Evolutionary conservation across 768 basidiomycete genomes (phyloP).

Genomic region (Pholiota conissans): DNA sequence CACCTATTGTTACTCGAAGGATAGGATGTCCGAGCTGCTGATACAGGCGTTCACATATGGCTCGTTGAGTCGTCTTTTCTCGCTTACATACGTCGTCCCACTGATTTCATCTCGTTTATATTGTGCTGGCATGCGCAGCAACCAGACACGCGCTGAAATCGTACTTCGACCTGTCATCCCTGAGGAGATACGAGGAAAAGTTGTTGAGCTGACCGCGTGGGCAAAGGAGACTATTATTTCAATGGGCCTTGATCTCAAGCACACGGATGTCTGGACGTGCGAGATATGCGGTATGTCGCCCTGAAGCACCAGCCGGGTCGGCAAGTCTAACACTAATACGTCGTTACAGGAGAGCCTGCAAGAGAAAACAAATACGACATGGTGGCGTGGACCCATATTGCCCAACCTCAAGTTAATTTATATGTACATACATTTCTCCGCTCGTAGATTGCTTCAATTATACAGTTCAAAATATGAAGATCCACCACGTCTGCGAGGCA

Average conservation of each 20-base stretch:
- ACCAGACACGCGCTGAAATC: neutral
- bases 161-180: neutral
- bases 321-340: neutral
- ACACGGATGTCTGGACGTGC: neutral
- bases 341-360: neutral
- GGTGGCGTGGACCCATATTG: slow-evolving; percentile 8
- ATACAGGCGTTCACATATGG: neutral
- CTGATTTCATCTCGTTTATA: neutral
- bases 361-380: slow-evolving; percentile 10
- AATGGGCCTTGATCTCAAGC: neutral
- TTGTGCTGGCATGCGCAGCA: neutral
- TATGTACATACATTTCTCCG: no score
- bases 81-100: no score
- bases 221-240: neutral
- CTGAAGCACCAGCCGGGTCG: no score
- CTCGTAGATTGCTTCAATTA: slow-evolving; percentile 1
- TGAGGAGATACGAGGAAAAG: neutral
- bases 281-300: neutral
- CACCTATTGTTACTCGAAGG: no score
- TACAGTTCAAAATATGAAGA: neutral
- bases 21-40: neutral
- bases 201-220: neutral
- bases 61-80: neutral
- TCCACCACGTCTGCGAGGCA: neutral
- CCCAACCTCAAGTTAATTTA: slow-evolving; percentile 5